These are phyloP conservation scores for Pseudoturritis turrita DNA, from an alignment of 345 rosid genomes.

Conservation along the genomic window DNA sequence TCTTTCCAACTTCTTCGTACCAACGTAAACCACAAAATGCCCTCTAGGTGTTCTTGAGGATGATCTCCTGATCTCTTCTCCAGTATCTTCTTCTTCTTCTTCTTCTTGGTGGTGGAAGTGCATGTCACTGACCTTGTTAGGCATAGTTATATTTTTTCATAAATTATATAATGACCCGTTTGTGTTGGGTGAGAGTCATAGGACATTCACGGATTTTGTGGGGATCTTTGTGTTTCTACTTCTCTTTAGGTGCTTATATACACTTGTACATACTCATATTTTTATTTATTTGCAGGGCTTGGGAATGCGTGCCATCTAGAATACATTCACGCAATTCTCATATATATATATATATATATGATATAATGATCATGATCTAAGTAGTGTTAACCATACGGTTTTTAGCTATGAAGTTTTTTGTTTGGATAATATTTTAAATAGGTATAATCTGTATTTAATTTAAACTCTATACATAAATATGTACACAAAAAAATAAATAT, in stretches of 20 bases:
- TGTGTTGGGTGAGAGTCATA: constrained; percentile 15
- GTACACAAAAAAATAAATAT: no score
- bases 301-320: constrained; percentile 27
- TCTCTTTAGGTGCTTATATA: constrained; percentile 6
- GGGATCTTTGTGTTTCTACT: constrained; percentile 27
- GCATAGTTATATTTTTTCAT: constrained; percentile 24
- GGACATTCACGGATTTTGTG: constrained; percentile 28
- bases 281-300: constrained; percentile 2
- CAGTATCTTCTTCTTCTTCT: background rate
- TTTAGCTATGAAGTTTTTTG: no score
- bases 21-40: constrained; percentile 34
- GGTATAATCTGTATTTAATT: no score
- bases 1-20: constrained; percentile 19
- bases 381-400: no score
- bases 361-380: no score
- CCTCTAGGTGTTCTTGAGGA: constrained; percentile 25
- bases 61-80: constrained; percentile 3
- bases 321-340: background rate
- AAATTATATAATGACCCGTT: background rate
- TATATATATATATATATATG: background rate
- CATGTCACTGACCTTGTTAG: constrained; percentile 23
- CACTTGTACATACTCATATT: background rate
- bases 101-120: constrained; percentile 1
- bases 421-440: no score
- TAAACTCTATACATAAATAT: no score